Percentiles rank a stretch among this genome's conserved stretches.
These are phyloP conservation scores for Colletotrichum sp. DNA, from an alignment of 2,329 filamentous ascomycete species.

Conservation along the genomic window DNA sequence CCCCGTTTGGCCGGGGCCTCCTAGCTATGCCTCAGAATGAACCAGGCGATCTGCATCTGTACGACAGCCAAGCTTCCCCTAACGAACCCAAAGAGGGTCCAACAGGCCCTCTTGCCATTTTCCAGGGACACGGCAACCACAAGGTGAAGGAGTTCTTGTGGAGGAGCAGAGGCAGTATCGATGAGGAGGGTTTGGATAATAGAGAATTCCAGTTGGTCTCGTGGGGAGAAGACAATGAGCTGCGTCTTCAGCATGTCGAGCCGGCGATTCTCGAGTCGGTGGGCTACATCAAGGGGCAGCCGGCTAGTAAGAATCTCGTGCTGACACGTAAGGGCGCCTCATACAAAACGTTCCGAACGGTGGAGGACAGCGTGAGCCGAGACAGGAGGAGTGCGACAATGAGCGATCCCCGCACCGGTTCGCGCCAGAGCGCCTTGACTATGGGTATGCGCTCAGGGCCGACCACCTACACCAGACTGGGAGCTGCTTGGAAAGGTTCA, in stretches of 20 bases:
- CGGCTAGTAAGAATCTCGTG: slow-evolving; percentile 67
- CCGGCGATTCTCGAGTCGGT: slow-evolving; percentile 69
- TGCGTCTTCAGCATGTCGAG: slow-evolving; percentile 79
- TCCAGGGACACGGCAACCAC: slow-evolving; percentile 65
- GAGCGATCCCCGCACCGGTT: slow-evolving; percentile 59
- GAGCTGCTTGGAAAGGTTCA: slow-evolving; percentile 57
- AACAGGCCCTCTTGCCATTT: slow-evolving; percentile 59
- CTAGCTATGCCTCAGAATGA: slow-evolving; percentile 92
- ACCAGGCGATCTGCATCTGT: slow-evolving; percentile 84
- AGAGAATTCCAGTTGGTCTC: slow-evolving; percentile 93
- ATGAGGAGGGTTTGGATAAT: slow-evolving; percentile 74
- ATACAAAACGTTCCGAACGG: slow-evolving; percentile 85
- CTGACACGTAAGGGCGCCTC: slow-evolving; percentile 83
- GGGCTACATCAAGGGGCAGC: slow-evolving; percentile 74
- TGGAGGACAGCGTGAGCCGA: slow-evolving; percentile 62
- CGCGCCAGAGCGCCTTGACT: slow-evolving; percentile 48
- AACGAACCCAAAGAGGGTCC: slow-evolving; percentile 49
- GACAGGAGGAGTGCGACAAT: slow-evolving; percentile 67
- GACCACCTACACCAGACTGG: slow-evolving; percentile 39
- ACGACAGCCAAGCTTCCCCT: slow-evolving; percentile 66
- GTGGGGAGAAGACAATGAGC: slow-evolving; percentile 86
- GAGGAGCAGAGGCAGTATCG: slow-evolving; percentile 75
- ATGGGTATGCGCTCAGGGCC: slow-evolving; percentile 50
- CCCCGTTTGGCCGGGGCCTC: slow-evolving; percentile 85
- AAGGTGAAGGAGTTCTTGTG: slow-evolving; percentile 93